phyloP scores from a whole-genome alignment of 2,329 filamentous ascomycete species.

The Sclerotinia sclerotiorum region DNA sequence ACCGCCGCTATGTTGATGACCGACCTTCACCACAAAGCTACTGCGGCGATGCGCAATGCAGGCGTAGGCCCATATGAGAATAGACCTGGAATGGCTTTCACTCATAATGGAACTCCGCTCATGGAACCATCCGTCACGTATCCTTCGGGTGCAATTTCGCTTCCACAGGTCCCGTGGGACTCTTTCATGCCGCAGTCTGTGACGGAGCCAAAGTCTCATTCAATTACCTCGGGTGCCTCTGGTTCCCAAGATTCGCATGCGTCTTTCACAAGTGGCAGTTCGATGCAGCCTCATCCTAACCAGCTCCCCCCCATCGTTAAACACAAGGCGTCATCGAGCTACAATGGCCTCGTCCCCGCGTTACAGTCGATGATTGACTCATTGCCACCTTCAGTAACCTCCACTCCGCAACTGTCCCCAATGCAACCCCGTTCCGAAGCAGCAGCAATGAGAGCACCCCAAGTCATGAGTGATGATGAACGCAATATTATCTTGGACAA shows the following conservation, averaged over 20 bases:
- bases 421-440: slow-evolving; percentile 60
- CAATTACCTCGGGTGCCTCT: slow-evolving; percentile 66
- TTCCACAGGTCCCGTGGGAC: slow-evolving; percentile 91
- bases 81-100: slow-evolving; percentile 65
- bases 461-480: slow-evolving; percentile 81
- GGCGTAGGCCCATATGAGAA: slow-evolving; percentile 54
- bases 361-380: slow-evolving; percentile 73
- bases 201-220: slow-evolving; percentile 72
- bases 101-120: slow-evolving; percentile 67
- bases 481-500: slow-evolving; percentile 82
- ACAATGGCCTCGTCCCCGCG: slow-evolving; percentile 61
- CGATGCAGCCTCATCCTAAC: slow-evolving; percentile 56
- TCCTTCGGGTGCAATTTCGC: slow-evolving; percentile 72
- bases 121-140: slow-evolving; percentile 79
- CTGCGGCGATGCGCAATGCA: slow-evolving; percentile 65
- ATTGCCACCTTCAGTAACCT: slow-evolving; percentile 65
- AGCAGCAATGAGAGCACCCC: slow-evolving; percentile 65
- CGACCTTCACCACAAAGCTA: slow-evolving; percentile 95
- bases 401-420: slow-evolving; percentile 73
- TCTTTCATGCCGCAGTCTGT: slow-evolving; percentile 73
- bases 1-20: slow-evolving; percentile 98
- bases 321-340: slow-evolving; percentile 54
- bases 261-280: slow-evolving; percentile 60
- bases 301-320: slow-evolving; percentile 70
- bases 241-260: slow-evolving; percentile 68